Evolutionary conservation across 2,329 filamentous ascomycete species (phyloP), one percentile per base, ranked within the genome.

Genomic region (Colletotrichum higginsianum): DNA sequence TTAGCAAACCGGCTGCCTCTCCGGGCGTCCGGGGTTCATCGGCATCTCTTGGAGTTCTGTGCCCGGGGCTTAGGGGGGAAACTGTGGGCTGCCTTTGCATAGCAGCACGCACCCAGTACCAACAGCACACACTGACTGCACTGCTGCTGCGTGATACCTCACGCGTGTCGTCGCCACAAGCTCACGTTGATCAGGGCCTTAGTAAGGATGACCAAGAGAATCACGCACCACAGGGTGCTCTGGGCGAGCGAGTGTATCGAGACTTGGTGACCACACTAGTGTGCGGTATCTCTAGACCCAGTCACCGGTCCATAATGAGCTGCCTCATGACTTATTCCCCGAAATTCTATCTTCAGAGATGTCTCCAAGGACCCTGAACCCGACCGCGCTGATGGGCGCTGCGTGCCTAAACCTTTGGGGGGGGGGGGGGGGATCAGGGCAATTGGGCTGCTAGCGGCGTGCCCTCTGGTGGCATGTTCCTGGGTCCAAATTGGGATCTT

Each of bases 1-100:
- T 44, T 42, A 56, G 69, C 66, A 69, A 72, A 69, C 69, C 69
- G 69, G 69, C 69, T 72, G 65, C 46, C 46, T 69, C 69, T 72
- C 69, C 69, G 69, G 46, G 65, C 52, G 49, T 42, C 69, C 66
- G 69, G 69, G 62, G 58, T 47, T 60, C 60, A 55, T 62, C 66
- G 53, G 46, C 49, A 46, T 60, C 53, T 42, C 65, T 67, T 38
- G 35, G 35, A 11, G 35, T 38, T 38, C 11, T 38, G 35, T 38
- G 26, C 11, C 58, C 69, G 69, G 65, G 66, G 65, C 44, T 71
- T 57, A 42, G 21, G 56, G 56, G 42, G 52, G 46, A 52, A 46
- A 56, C 47, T 30, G 60, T 64, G 65, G 65, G 38, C 56, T 69
- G 35, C n/a, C 23, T 61, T 50, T 50, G 58, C 44, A 61, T 40